Base-by-base conservation (phyloP, 192 early-diverging fungal species). In the Chytriomyces sp. region DNA sequence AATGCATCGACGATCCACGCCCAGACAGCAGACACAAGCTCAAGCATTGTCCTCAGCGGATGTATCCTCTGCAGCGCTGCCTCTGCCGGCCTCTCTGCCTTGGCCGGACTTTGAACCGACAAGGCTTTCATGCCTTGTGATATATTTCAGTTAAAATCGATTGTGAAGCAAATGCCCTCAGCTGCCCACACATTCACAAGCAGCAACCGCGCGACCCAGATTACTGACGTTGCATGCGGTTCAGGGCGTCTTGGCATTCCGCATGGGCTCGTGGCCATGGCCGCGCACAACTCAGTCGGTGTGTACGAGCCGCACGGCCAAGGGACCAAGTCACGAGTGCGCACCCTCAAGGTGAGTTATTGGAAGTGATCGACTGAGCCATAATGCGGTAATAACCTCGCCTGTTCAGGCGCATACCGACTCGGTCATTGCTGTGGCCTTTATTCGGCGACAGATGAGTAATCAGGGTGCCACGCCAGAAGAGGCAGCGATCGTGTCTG, bases 351-450 rank as follows among this genome's bases (percentile, higher is more conserved):
- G 35, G 35, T 35, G 35, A 35, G 35, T 35, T 35, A 35, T 35
- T 35, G 35, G 35, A 4, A 35, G 35, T 35, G 3, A 35, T 35
- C 2, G 35, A 4, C 35, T 35, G 4, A 2, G 35, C 35, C 35
- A 35, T 35, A 35, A 35, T 35, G 57, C 2, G 0, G 60, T 60
- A 28, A 75, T 93, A 6, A 72, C 75, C 0, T 66, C 80, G 0
- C 92, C 93, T 13, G 83, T 95, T 7, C 86, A 82, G 7, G 95
- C 93, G n/a, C 95, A 97, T 67, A 88, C 80, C 13, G 85, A 77
- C 45, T 88, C 91, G 45, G 93, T 97, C 20, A 94, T 93, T 82
- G 91, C 91, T 78, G 89, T 93, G 10, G 82, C 85, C 4, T 94
- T 92, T 80, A 79, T 92, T 18, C 86, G 90, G 72, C 64, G 89